These are phyloP conservation scores for Phaeoacremonium minimum DNA, from an alignment of 2,329 filamentous ascomycete species.

Conservation along the genomic window DNA sequence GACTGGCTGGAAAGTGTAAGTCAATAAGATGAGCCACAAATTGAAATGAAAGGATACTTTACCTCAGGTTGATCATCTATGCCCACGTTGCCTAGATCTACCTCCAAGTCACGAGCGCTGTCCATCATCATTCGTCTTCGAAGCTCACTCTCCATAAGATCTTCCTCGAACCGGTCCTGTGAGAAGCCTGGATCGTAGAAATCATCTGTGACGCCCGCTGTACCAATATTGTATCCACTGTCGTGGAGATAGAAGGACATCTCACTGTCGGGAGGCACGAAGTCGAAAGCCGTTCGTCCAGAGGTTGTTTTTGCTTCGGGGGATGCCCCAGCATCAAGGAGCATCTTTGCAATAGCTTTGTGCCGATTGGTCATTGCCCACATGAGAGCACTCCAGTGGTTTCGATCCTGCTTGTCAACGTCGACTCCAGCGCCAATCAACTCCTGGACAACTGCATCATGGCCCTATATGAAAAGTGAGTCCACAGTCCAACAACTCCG, in stretches of 20 bases:
- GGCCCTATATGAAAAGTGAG: constrained; percentile 52
- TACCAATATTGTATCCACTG: constrained; percentile 87
- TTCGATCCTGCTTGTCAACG: constrained; percentile 90
- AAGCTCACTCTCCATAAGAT: constrained; percentile 94
- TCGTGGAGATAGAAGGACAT: constrained; percentile 94
- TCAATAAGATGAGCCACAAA: constrained; percentile 3
- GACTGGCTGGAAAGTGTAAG: constrained; percentile 41
- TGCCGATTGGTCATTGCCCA: constrained; percentile 99
- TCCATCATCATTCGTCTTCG: constrained; percentile 98
- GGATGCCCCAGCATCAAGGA: constrained; percentile 92
- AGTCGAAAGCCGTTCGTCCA: constrained; percentile 91
- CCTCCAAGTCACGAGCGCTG: constrained; percentile 92
- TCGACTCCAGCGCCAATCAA: constrained; percentile 81
- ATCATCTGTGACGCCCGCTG: constrained; percentile 75
- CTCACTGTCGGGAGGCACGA: constrained; percentile 90
- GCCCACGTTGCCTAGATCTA: constrained; percentile 91
- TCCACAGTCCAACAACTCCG: constrained; percentile 8
- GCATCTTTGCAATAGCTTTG: constrained; percentile 87
- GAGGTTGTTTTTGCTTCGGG: constrained; percentile 92
- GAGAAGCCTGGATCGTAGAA: constrained; percentile 92
- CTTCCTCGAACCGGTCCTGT: constrained; percentile 92
- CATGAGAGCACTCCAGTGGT: constrained; percentile 97
- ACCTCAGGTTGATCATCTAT: constrained; percentile 95
- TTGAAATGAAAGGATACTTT: constrained; percentile 2
- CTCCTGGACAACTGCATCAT: constrained; percentile 80